phyloP scores from a whole-genome alignment of 495 filamentous ascomycete genomes.

The Lindgomyces ingoldianus region DNA sequence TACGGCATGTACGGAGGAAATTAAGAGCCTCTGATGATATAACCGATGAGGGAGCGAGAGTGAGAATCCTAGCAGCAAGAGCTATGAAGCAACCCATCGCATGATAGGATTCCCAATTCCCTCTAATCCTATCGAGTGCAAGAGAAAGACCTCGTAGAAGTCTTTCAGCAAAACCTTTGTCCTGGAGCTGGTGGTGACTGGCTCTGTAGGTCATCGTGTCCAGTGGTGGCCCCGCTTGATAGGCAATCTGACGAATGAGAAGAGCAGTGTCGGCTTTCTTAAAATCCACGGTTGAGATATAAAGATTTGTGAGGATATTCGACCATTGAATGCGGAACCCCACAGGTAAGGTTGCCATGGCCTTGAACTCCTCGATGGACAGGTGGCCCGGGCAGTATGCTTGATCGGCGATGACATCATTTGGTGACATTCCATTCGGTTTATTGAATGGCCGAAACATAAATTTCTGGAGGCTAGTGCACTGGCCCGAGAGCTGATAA shows the following conservation, averaged over 20 bases:
- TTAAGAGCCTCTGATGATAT: background rate
- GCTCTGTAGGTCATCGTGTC: background rate
- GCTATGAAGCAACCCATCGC: background rate
- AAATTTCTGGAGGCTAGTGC: background rate
- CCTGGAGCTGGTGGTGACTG: background rate
- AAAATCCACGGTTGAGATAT: constrained; percentile 9
- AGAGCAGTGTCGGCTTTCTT: background rate
- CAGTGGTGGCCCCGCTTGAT: background rate
- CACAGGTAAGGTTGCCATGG: constrained; percentile 19
- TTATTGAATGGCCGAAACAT: background rate
- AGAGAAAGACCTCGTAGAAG: background rate
- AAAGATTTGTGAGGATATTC: constrained; percentile 27
- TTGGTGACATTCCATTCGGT: background rate
- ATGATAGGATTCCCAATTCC: background rate
- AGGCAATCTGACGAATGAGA: background rate
- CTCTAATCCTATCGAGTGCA: background rate
- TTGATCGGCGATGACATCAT: background rate
- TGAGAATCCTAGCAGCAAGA: background rate
- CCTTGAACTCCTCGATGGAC: constrained; percentile 22
- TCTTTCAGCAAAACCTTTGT: background rate
- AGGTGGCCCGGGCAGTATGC: constrained; percentile 21
- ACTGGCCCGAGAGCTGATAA: background rate
- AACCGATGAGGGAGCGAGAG: background rate
- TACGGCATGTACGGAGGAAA: background rate
- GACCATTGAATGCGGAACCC: constrained; percentile 34